Conservation (phyloP, 352 stramenopile genomes). For the Albugo laibachii region DNA sequence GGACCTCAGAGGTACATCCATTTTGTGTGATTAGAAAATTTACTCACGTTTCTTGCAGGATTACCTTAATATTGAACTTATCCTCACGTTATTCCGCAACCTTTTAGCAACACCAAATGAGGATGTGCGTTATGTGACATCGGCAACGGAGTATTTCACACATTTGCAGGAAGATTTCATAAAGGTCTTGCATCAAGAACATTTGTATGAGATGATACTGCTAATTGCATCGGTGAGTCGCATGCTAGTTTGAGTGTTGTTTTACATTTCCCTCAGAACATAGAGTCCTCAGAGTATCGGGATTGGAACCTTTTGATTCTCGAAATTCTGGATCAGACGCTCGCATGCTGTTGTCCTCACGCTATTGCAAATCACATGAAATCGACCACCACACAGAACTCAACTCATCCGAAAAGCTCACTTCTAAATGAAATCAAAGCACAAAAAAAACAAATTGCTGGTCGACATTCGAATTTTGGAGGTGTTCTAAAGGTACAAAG, state of each 20-base stretch:
- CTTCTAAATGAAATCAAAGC: slow-evolving; percentile 24
- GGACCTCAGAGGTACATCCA: slow-evolving; percentile 19
- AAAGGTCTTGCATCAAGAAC: slow-evolving; percentile 51
- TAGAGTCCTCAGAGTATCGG: slow-evolving; percentile 60
- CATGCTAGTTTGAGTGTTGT: not conserved
- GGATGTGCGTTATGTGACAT: slow-evolving; percentile 59
- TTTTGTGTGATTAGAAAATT: not conserved
- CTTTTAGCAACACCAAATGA: slow-evolving; percentile 69
- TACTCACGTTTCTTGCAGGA: slow-evolving; percentile 13
- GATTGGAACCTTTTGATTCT: slow-evolving; percentile 80
- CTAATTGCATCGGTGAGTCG: slow-evolving; percentile 38
- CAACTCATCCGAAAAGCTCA: not conserved
- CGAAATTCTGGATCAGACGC: slow-evolving; percentile 74
- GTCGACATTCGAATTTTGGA: slow-evolving; percentile 74
- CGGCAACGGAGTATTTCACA: slow-evolving; percentile 47
- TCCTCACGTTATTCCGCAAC: slow-evolving; percentile 73
- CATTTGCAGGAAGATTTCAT: slow-evolving; percentile 72
- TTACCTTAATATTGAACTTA: slow-evolving; percentile 74
- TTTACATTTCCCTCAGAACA: slow-evolving; percentile 20
- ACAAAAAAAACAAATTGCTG: slow-evolving; percentile 30
- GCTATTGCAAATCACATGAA: slow-evolving; percentile 36
- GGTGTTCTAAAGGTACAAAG: slow-evolving; percentile 26
- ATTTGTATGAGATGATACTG: slow-evolving; percentile 74
- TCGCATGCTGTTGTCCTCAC: slow-evolving; percentile 50
- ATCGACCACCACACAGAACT: slow-evolving; percentile 3